phyloP scores from a whole-genome alignment of 768 basidiomycete genomes.

The Hemileccinum impolitum region DNA sequence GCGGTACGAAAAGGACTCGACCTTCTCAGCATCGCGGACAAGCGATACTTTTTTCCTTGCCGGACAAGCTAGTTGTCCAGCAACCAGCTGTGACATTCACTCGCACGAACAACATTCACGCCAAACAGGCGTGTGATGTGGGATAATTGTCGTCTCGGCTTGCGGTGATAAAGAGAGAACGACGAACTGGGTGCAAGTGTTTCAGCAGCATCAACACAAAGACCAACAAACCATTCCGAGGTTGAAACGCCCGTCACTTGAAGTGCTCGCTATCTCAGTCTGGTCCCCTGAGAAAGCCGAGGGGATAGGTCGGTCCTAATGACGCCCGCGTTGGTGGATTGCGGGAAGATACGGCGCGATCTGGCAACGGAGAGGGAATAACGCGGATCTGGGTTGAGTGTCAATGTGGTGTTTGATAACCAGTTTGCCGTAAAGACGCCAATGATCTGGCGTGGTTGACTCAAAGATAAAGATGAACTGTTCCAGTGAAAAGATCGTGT shows the following conservation, averaged over 20 bases:
- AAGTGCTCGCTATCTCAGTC: too few species aligned
- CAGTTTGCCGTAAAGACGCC: background rate
- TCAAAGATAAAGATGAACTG: too few species aligned
- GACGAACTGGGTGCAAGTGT: background rate
- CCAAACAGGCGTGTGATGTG: too few species aligned
- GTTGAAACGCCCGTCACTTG: background rate
- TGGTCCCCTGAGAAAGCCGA: slow-evolving; percentile 20
- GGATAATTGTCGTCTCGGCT: background rate
- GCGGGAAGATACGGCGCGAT: background rate
- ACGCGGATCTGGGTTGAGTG: background rate
- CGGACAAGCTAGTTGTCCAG: too few species aligned
- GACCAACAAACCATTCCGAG: background rate
- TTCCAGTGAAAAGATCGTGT: background rate
- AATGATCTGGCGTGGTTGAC: background rate
- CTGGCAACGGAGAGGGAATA: background rate
- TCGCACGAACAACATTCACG: too few species aligned
- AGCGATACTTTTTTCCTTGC: too few species aligned
- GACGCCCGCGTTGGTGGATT: background rate
- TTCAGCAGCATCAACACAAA: slow-evolving; percentile 5
- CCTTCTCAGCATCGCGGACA: too few species aligned
- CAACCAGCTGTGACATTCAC: too few species aligned
- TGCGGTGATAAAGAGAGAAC: slow-evolving; percentile 6
- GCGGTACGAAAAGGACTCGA: too few species aligned
- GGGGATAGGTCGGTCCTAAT: slow-evolving; percentile 9
- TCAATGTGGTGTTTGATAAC: background rate